Conservation (phyloP, 345 rosid genomes). For the Hibiscus trionum region DNA sequence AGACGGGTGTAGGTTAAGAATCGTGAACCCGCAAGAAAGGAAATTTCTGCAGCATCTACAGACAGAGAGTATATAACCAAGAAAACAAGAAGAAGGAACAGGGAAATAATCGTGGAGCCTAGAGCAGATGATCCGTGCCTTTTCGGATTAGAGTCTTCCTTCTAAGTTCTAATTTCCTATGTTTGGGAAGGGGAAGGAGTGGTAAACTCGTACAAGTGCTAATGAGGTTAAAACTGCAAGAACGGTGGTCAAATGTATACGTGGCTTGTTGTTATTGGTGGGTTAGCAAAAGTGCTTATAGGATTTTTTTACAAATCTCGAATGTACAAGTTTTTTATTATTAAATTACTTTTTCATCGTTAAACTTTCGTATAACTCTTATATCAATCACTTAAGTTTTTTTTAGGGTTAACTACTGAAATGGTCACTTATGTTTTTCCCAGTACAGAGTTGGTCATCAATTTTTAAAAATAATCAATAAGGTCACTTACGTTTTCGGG, state of each 20-base stretch:
- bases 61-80: constrained; percentile 7
- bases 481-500: too few relatives aligned
- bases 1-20: constrained; percentile 47
- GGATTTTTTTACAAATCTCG: neutral
- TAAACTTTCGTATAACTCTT: too few relatives aligned
- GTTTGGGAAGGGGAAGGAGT: neutral
- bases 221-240: neutral
- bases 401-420: too few relatives aligned
- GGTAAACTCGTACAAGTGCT: neutral
- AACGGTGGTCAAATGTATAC: neutral
- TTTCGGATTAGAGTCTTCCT: neutral
- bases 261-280: neutral
- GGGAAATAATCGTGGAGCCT: constrained; percentile 5
- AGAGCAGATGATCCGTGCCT: constrained; percentile 22
- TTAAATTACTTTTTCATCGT: too few relatives aligned
- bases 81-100: constrained; percentile 1
- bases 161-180: neutral
- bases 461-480: too few relatives aligned
- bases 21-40: constrained; percentile 28
- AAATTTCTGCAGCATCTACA: constrained; percentile 23
- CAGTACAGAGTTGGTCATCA: too few relatives aligned
- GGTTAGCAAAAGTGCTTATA: neutral
- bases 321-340: neutral
- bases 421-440: too few relatives aligned
- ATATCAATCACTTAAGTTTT: too few relatives aligned